These are phyloP conservation scores for Syncephalastrum monosporum DNA, from an alignment of 371 early-diverging fungal species.

Conservation along the genomic window DNA sequence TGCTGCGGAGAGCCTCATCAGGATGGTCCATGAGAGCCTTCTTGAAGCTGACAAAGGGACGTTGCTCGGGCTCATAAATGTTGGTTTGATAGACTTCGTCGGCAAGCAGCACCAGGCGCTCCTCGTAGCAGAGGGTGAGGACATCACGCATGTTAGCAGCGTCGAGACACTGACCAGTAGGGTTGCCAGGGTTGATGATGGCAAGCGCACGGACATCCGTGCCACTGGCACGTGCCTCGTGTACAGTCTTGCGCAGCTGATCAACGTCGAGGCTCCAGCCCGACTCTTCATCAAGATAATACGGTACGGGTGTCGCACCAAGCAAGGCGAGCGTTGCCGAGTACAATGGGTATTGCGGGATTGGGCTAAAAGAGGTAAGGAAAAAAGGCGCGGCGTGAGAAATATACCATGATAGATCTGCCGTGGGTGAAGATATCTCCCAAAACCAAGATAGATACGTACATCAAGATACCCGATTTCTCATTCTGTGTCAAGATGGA, in stretches of 20 bases:
- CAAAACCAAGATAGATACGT: background rate
- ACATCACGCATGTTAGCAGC: slow-evolving; percentile 85
- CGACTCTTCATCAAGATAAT: slow-evolving; percentile 85
- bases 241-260: slow-evolving; percentile 62
- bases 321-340: slow-evolving; percentile 90
- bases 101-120: slow-evolving; percentile 85
- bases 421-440: too few species aligned
- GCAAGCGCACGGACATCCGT: slow-evolving; percentile 90
- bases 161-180: slow-evolving; percentile 89
- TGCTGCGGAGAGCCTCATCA: slow-evolving; percentile 55
- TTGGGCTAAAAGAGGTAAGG: slow-evolving; percentile 54
- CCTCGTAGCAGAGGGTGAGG: slow-evolving; percentile 81
- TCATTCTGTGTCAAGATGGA: slow-evolving; percentile 76
- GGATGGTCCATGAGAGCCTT: slow-evolving; percentile 70
- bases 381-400: background rate
- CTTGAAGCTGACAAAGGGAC: slow-evolving; percentile 95
- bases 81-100: slow-evolving; percentile 99
- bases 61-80: slow-evolving; percentile 74
- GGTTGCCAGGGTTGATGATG: slow-evolving; percentile 98
- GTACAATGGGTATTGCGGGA: slow-evolving; percentile 98
- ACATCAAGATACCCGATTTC: slow-evolving; percentile 91
- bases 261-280: slow-evolving; percentile 79
- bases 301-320: slow-evolving; percentile 84
- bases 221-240: slow-evolving; percentile 69
- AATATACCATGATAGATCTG: background rate